Percentiles rank a stretch among this genome's conserved stretches.
Conservation (phyloP, 805 yeast genomes). For the Candida oleophila region DNA sequence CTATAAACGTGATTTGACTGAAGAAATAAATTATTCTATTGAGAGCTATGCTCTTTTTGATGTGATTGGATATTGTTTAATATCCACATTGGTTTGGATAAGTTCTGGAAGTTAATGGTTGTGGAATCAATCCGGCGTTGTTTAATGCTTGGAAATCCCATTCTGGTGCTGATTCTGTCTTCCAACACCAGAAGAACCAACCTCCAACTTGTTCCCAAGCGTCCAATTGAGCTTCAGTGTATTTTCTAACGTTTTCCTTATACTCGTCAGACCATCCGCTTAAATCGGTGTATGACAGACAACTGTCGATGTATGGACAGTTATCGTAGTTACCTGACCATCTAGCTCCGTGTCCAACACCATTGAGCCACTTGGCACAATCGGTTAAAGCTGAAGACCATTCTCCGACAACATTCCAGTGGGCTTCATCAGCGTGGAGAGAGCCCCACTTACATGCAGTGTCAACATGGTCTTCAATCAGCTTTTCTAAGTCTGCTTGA, state of each 20-base stretch:
- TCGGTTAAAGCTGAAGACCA: slow-evolving; percentile 93
- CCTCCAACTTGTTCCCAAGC: slow-evolving; percentile 72
- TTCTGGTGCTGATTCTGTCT: slow-evolving; percentile 78
- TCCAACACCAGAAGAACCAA: slow-evolving; percentile 95
- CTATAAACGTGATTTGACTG: neutral
- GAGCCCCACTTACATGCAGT: slow-evolving; percentile 32
- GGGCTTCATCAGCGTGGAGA: slow-evolving; percentile 46
- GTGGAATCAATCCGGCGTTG: slow-evolving; percentile 68
- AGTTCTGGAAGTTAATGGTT: slow-evolving; percentile 67
- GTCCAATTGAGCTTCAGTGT: slow-evolving; percentile 87
- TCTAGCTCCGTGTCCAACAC: slow-evolving; percentile 80
- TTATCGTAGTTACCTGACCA: slow-evolving; percentile 60
- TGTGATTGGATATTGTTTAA: slow-evolving; percentile 8
- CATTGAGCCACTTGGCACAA: slow-evolving; percentile 86
- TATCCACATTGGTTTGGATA: slow-evolving; percentile 67
- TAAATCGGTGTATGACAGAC: slow-evolving; percentile 38
- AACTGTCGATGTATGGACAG: slow-evolving; percentile 55
- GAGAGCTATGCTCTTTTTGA: neutral
- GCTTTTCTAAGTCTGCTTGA: slow-evolving; percentile 54
- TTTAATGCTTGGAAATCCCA: slow-evolving; percentile 78
- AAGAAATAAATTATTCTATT: neutral
- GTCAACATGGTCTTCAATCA: slow-evolving; percentile 60
- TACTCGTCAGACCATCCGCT: slow-evolving; percentile 59
- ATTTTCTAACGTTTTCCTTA: slow-evolving; percentile 60
- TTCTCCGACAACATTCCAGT: slow-evolving; percentile 82